phyloP scores from a whole-genome alignment of 495 filamentous ascomycete species.

The Peziza echinospora region DNA sequence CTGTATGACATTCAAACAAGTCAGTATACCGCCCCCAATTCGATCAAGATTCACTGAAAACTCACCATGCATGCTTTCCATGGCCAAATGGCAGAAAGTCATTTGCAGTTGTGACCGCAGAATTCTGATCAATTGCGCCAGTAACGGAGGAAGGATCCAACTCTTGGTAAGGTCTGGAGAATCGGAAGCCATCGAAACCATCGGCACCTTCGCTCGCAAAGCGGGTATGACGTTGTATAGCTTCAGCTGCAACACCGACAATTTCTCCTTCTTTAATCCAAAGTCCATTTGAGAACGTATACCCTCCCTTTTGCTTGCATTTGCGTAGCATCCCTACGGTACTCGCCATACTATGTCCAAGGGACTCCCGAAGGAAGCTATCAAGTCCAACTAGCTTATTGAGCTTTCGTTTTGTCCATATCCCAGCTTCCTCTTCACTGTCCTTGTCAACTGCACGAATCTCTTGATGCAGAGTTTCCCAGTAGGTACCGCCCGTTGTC shows the following conservation, averaged over 20 bases:
- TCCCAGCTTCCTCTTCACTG: not conserved
- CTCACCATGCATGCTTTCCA: not conserved
- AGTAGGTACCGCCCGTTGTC: not conserved
- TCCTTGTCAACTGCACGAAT: not conserved
- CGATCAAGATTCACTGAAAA: not conserved
- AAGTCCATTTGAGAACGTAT: not conserved
- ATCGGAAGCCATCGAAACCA: not conserved
- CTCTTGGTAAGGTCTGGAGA: not conserved
- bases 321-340: not conserved
- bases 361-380: not conserved
- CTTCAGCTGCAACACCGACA: not conserved
- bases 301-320: not conserved
- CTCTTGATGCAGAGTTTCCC: not conserved
- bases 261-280: not conserved
- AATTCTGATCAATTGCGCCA: not conserved
- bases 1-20: not conserved
- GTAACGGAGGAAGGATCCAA: not conserved
- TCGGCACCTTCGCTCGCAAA: not conserved
- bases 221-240: not conserved
- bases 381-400: not conserved
- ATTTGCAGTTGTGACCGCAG: not conserved
- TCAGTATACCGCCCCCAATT: not conserved
- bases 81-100: not conserved
- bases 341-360: not conserved
- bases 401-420: not conserved